Base-by-base conservation (phyloP, 2,329 filamentous ascomycete genomes). In the Pseudogymnoascus sp. region DNA sequence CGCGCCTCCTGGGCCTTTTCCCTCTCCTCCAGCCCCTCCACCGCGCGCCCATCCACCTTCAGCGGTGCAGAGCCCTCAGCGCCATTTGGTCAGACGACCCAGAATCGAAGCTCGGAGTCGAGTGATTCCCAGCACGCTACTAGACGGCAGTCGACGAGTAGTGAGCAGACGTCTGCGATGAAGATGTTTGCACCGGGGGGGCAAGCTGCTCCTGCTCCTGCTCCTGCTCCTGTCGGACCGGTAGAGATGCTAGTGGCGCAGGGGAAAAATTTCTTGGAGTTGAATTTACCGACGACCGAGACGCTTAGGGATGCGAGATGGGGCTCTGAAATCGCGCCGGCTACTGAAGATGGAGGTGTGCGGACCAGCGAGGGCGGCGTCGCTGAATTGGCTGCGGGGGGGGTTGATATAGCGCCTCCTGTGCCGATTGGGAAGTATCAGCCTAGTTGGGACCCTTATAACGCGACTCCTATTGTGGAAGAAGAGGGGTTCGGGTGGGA, bases 391-490 rank as follows among this genome's bases (percentile, higher is more conserved):
- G 25, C 7, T 1, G 7, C n/a, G 8, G 66, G 64, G 53, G 43
- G 21, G 34, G 49, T 66, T 61, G 31, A 63, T n/a, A 63, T 69
- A n/a, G 63, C 60, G n/a, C 56, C 65, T 6, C 69, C 72, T 16
- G 67, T 70, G n/a, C 72, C 74, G 28, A 74, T 75, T 34, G 70
- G 72, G 61, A 75, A 76, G 67, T 66, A 69, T 38, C 75, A 73
- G 62, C 73, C 73, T 12, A 72, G 72, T 46, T 74, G 72, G 72
- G 71, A 77, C 66, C 72, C 73, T 5, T 73, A 69, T 43, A 71
- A 72, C 59, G 71, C 70, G 7, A 71, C 74, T 49, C 73, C 74
- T n/a, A 70, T 77, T 43, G 69, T 73, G 49, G 74, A 78, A 66
- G 75, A 77, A 66, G 70, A 72, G 16, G 70, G 68, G 28, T 75